phyloP scores from a whole-genome alignment of 768 basidiomycete genomes.

The Mycena kentingensis region DNA sequence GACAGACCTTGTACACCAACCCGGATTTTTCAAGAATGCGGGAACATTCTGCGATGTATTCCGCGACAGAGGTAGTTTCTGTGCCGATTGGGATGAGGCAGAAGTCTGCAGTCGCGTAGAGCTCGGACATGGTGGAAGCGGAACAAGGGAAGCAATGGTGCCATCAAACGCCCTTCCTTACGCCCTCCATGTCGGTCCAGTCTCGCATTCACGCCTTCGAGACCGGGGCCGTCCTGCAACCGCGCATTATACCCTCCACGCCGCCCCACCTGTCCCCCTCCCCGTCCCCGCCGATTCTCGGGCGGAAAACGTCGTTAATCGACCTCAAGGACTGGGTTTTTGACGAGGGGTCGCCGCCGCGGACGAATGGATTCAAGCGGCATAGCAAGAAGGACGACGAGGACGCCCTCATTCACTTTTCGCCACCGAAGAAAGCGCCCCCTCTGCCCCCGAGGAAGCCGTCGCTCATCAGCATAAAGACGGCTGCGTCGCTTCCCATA shows the following conservation, averaged over 20 bases:
- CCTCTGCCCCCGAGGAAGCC: conserved; percentile 70
- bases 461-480: conserved; percentile 50
- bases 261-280: conserved; percentile 44
- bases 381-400: conserved; percentile 32
- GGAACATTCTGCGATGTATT: conserved; percentile 81
- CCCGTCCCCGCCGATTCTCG: conserved; percentile 51
- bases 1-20: conserved; percentile 70
- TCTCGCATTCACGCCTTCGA: conserved; percentile 69
- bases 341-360: conserved; percentile 53
- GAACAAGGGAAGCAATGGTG: conserved; percentile 5
- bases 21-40: conserved; percentile 82
- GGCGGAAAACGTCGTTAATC: conserved; percentile 61
- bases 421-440: conserved; percentile 51
- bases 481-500: conserved; percentile 32
- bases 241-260: conserved; percentile 43
- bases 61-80: conserved; percentile 71
- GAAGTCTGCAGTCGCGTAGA: conserved; percentile 86
- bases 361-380: conserved; percentile 24
- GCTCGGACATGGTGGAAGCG: conserved; percentile 39
- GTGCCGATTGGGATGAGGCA: conserved; percentile 89
- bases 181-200: conserved; percentile 51
- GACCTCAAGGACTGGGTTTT: conserved; percentile 77
- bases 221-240: conserved; percentile 30
- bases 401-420: conserved; percentile 57
- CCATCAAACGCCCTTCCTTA: neutral